Evolutionary conservation across 352 stramenopile genomes (phyloP).

Genomic region (Globisporangium ultimum): DNA sequence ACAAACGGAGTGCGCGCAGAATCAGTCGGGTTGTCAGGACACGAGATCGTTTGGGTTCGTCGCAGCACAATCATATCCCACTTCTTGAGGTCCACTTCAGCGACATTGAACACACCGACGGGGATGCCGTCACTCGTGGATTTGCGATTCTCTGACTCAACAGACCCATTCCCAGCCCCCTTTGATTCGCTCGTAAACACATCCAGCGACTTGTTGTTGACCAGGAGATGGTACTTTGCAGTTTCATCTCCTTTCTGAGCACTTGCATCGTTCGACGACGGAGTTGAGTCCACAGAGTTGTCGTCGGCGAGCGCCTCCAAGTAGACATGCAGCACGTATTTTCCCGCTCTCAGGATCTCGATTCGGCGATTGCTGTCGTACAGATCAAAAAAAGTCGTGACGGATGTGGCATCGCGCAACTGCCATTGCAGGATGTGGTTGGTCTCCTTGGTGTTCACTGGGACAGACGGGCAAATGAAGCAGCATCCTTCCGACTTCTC

Average conservation of each 20-base stretch:
- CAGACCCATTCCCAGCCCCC: too few relatives aligned
- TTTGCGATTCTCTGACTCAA: not conserved
- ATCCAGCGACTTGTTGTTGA: slow-evolving; percentile 6
- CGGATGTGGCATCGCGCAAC: not conserved
- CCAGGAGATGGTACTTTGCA: slow-evolving; percentile 4
- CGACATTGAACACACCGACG: not conserved
- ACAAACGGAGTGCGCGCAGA: not conserved
- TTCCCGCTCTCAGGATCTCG: slow-evolving; percentile 2
- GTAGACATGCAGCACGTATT: slow-evolving; percentile 5
- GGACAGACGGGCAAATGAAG: slow-evolving; percentile 4
- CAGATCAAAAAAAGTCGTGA: slow-evolving; percentile 4
- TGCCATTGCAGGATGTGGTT: slow-evolving; percentile 8
- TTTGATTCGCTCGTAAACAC: slow-evolving; percentile 2
- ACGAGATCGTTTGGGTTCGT: not conserved
- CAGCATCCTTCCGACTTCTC: slow-evolving; percentile 3
- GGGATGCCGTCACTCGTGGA: not conserved
- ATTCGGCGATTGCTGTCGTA: slow-evolving; percentile 9
- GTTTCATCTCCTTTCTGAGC: not conserved
- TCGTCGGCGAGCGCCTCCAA: not conserved
- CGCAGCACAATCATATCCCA: slow-evolving; percentile 10
- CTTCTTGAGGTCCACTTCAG: not conserved
- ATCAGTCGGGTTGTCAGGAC: not conserved
- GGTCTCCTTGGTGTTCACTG: not conserved
- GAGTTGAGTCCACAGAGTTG: not conserved
- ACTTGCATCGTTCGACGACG: too few relatives aligned